Evolutionary conservation across 176 grass and related monocot genomes (phyloP).

Genomic region (Oryza longistaminata): DNA sequence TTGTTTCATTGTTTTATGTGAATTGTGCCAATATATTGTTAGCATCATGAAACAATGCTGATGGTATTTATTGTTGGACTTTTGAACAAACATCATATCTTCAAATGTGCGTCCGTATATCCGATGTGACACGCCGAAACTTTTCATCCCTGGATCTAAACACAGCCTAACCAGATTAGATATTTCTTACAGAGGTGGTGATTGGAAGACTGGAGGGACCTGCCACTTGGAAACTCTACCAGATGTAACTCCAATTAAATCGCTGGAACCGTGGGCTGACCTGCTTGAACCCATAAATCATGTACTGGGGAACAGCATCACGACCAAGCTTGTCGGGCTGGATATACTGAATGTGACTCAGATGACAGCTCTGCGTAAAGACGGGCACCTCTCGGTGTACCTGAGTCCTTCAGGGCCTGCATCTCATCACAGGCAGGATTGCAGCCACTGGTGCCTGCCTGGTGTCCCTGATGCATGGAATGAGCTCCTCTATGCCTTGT

Average conservation of each 20-base stretch:
- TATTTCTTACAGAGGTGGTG: conserved; percentile 58
- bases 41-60: background rate
- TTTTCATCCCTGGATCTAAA: no score
- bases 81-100: background rate
- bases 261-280: conserved; percentile 55
- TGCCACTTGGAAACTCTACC: conserved; percentile 82
- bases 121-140: no score
- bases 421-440: conserved; percentile 72
- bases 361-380: conserved; percentile 81
- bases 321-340: conserved; percentile 33
- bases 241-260: conserved; percentile 38
- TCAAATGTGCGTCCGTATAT: no score
- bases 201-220: conserved; percentile 73
- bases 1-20: background rate
- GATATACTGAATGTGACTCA: conserved; percentile 79
- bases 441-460: conserved; percentile 98
- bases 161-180: conserved; percentile 2
- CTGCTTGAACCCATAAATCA: conserved; percentile 60
- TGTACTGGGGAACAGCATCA: conserved; percentile 40
- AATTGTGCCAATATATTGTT: no score
- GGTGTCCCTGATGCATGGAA: conserved; percentile 97
- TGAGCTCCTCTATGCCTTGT: conserved; percentile 70
- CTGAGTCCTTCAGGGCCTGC: conserved; percentile 54
- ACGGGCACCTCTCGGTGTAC: conserved; percentile 81
- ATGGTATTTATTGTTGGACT: background rate